Evolutionary conservation across 805 yeast species (phyloP).

Genomic region (Myxozyma geophila): DNA sequence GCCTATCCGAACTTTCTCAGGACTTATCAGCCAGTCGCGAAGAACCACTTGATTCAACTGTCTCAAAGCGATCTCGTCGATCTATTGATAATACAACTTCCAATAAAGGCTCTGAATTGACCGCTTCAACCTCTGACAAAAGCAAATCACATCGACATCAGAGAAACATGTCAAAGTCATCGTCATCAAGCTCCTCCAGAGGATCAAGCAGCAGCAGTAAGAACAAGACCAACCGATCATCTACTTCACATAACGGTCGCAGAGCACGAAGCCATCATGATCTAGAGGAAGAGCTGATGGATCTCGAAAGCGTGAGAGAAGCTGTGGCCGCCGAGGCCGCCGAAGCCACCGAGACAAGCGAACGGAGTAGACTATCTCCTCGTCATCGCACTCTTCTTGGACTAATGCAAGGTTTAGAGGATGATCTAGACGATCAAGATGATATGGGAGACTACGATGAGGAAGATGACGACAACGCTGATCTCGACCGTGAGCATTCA

Average conservation of each 20-base stretch:
- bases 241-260: constrained; percentile 15
- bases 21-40: neutral
- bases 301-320: constrained; percentile 18
- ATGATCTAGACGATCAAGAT: constrained; percentile 27
- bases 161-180: constrained; percentile 5
- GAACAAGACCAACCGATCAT: constrained; percentile 10
- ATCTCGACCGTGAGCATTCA: constrained; percentile 36
- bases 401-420: constrained; percentile 24
- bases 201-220: neutral
- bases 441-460: constrained; percentile 29
- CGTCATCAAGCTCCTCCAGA: constrained; percentile 1
- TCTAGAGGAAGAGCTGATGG: constrained; percentile 30
- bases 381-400: constrained; percentile 12
- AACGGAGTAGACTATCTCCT: neutral
- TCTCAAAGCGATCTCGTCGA: constrained; percentile 15
- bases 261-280: constrained; percentile 25
- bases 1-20: constrained; percentile 1
- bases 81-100: neutral
- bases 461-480: constrained; percentile 23
- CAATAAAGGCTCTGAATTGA: neutral
- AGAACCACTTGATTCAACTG: neutral
- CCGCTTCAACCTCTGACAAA: neutral
- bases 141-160: neutral
- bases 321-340: constrained; percentile 26
- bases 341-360: neutral